phyloP scores from a whole-genome alignment of 2,329 filamentous ascomycete genomes.

The Dendrostoma leiphaemia region DNA sequence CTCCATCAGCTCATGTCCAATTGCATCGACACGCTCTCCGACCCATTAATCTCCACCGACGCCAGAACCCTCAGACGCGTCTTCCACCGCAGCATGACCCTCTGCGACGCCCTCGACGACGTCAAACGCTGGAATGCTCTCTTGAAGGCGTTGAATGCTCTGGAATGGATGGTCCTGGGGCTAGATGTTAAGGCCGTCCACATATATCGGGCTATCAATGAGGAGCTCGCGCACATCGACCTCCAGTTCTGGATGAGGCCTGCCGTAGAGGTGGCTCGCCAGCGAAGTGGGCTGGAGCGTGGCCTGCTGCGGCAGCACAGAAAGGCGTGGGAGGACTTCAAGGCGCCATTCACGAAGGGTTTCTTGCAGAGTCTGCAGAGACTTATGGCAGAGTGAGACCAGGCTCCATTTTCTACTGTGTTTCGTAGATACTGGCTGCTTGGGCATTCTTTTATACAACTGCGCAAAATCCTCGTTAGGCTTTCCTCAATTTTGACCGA shows the following conservation, averaged over 20 bases:
- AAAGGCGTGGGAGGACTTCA: neutral
- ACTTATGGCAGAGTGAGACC: neutral
- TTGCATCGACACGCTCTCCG: constrained; percentile 4
- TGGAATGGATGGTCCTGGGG: constrained; percentile 10
- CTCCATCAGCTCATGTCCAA: constrained; percentile 3
- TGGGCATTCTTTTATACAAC: neutral
- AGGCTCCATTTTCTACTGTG: no score
- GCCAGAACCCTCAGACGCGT: neutral
- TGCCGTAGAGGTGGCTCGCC: neutral
- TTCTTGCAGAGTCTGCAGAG: constrained; percentile 2
- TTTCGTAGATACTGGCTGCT: no score
- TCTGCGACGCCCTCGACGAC: constrained; percentile 15
- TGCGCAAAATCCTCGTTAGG: neutral
- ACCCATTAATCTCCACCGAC: neutral
- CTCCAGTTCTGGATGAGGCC: neutral
- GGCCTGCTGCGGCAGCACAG: neutral
- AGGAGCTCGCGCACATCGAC: neutral
- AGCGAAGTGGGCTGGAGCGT: neutral
- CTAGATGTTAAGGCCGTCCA: constrained; percentile 8
- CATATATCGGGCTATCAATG: constrained; percentile 4
- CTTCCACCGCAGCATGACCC: constrained; percentile 1
- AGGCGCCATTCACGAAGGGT: neutral
- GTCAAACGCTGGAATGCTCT: neutral
- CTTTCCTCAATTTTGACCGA: neutral
- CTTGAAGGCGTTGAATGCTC: neutral